Conservation (phyloP, 192 early-diverging fungal genomes). For the Coemansia sp. region DNA sequence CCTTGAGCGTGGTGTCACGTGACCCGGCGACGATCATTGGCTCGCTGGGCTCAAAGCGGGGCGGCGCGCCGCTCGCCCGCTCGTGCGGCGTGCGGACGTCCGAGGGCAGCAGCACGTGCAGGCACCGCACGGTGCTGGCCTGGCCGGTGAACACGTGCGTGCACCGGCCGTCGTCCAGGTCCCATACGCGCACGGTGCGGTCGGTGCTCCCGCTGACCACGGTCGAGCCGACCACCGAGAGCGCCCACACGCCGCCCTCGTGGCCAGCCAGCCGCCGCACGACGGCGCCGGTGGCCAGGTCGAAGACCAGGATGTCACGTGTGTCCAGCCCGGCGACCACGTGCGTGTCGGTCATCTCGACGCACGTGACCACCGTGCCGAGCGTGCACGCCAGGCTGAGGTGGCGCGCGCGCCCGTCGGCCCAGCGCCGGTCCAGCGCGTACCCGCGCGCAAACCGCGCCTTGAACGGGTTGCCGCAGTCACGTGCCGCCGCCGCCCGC, state of each 20-base stretch:
- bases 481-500: not conserved
- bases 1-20: conserved; percentile 86
- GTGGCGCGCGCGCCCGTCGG: conserved; percentile 66
- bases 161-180: conserved; percentile 83
- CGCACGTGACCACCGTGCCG: conserved; percentile 85
- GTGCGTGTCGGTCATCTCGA: conserved; percentile 96
- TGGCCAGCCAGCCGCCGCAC: conserved; percentile 75
- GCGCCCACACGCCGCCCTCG: conserved; percentile 96
- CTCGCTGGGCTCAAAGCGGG: conserved; percentile 60
- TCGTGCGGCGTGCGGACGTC: conserved; percentile 49
- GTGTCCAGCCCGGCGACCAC: conserved; percentile 94
- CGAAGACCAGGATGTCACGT: conserved; percentile 89
- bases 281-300: conserved; percentile 75
- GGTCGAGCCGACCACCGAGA: conserved; percentile 84
- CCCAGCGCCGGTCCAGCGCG: conserved; percentile 82
- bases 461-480: conserved; percentile 69
- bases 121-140: conserved; percentile 89
- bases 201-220: conserved; percentile 95
- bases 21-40: conserved; percentile 94
- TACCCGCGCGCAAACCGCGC: conserved; percentile 74
- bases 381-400: conserved; percentile 79
- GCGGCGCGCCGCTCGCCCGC: conserved; percentile 30
- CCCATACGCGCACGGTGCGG: conserved; percentile 94
- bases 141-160: conserved; percentile 95
- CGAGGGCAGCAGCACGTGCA: conserved; percentile 79